Evolutionary conservation across 805 yeast species (phyloP).

Genomic region (Kodamaea fukazawae): DNA sequence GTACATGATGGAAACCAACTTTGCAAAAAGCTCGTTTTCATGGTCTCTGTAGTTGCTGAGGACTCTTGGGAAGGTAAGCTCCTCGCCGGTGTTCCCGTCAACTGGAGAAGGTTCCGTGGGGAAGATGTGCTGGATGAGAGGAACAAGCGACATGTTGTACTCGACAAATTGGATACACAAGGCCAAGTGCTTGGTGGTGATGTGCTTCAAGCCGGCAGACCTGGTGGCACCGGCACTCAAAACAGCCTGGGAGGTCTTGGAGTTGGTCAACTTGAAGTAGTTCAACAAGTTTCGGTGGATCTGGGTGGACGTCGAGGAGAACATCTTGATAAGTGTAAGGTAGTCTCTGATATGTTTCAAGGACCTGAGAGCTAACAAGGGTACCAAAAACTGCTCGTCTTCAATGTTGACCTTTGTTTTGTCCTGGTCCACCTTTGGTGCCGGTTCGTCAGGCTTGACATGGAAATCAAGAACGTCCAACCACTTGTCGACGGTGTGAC

Average conservation of each 20-base stretch:
- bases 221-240: conserved; percentile 74
- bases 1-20: conserved; percentile 67
- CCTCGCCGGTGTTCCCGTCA: conserved; percentile 17
- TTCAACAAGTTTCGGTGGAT: conserved; percentile 49
- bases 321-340: conserved; percentile 52
- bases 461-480: conserved; percentile 23
- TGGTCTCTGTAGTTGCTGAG: conserved; percentile 52
- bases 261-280: conserved; percentile 45
- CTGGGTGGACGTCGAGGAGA: conserved; percentile 43
- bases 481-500: conserved; percentile 30
- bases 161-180: conserved; percentile 65
- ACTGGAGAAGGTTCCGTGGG: neutral
- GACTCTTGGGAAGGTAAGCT: conserved; percentile 28
- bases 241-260: conserved; percentile 57
- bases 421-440: neutral
- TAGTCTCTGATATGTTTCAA: conserved; percentile 45
- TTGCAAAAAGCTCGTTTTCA: conserved; percentile 58
- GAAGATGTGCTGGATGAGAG: conserved; percentile 23
- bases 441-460: neutral
- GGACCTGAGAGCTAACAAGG: conserved; percentile 23
- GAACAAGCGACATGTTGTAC: conserved; percentile 37
- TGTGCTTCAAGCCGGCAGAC: conserved; percentile 71
- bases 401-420: conserved; percentile 15
- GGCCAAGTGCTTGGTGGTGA: conserved; percentile 69
- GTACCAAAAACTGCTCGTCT: conserved; percentile 27